Evolutionary conservation across 75 land plant genomes (phyloP).

Genomic region (Sequoia sempervirens): DNA sequence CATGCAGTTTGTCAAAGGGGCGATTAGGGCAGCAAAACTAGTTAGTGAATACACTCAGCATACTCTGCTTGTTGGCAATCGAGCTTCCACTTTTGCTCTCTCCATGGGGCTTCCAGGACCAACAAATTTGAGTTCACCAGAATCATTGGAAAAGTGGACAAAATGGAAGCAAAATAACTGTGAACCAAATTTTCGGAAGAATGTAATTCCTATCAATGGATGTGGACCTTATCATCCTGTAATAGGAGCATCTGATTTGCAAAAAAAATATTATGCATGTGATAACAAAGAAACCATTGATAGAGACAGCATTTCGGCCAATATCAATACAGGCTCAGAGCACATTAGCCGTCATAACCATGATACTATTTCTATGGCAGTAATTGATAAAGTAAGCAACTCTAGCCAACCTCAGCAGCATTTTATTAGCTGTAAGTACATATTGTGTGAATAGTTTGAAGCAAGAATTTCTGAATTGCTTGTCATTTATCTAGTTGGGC

Average conservation of each 20-base stretch:
- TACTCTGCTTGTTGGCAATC: slow-evolving; percentile 91
- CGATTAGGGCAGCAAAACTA: slow-evolving; percentile 76
- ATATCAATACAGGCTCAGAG: slow-evolving; percentile 15
- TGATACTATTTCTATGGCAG: slow-evolving; percentile 99
- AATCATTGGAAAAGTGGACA: slow-evolving; percentile 71
- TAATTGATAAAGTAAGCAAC: slow-evolving; percentile 71
- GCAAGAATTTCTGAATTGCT: neutral
- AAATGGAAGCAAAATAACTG: slow-evolving; percentile 66
- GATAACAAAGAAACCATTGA: neutral
- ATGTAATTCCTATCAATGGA: slow-evolving; percentile 61
- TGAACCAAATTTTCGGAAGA: slow-evolving; percentile 89
- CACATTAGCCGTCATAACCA: slow-evolving; percentile 54
- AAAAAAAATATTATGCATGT: neutral
- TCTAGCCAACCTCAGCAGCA: slow-evolving; percentile 1
- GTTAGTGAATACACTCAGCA: slow-evolving; percentile 85
- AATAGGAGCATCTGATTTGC: neutral
- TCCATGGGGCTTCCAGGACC: slow-evolving; percentile 95
- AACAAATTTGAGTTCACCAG: slow-evolving; percentile 74
- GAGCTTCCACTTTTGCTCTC: slow-evolving; percentile 82
- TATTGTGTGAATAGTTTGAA: neutral
- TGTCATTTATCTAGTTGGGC: slow-evolving; percentile 48
- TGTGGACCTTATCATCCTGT: slow-evolving; percentile 83
- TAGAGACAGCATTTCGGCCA: neutral
- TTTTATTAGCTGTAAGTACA: neutral
- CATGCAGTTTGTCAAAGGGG: slow-evolving; percentile 80